Conservation (phyloP, 148 eudicot species). For the Vaccinium vitisidaea region DNA sequence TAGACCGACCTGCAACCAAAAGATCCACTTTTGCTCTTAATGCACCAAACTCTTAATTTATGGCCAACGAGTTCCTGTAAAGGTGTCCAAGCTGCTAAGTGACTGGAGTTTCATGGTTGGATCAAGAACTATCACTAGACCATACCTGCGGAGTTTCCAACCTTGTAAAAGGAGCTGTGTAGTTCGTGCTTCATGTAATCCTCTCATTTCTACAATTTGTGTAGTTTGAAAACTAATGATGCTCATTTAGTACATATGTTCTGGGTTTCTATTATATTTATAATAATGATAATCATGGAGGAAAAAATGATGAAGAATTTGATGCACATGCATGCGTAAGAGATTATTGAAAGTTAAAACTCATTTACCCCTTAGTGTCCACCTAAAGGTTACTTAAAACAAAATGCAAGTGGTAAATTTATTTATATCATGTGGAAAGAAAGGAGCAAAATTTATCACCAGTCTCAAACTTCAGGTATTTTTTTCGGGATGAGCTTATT, state of each 20-base stretch:
- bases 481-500: background rate
- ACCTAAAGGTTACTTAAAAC: background rate
- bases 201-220: background rate
- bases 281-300: background rate
- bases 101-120: conserved; percentile 53
- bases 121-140: conserved; percentile 31
- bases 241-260: background rate
- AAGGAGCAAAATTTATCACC: background rate
- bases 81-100: conserved; percentile 26
- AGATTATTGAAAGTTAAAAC: background rate
- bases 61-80: conserved; percentile 24
- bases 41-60: conserved; percentile 25
- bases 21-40: conserved; percentile 28
- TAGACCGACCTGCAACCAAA: conserved; percentile 26
- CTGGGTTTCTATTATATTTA: background rate
- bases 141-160: conserved; percentile 24
- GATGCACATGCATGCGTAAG: background rate
- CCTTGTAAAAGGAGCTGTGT: conserved; percentile 30
- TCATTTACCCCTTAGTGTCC: background rate
- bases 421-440: background rate
- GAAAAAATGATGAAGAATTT: background rate
- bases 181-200: conserved; percentile 63
- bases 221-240: background rate
- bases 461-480: background rate
- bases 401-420: background rate